These are phyloP conservation scores for Cladosporium austrohemisphaericum DNA, from an alignment of 2,329 filamentous ascomycete genomes.

Conservation along the genomic window DNA sequence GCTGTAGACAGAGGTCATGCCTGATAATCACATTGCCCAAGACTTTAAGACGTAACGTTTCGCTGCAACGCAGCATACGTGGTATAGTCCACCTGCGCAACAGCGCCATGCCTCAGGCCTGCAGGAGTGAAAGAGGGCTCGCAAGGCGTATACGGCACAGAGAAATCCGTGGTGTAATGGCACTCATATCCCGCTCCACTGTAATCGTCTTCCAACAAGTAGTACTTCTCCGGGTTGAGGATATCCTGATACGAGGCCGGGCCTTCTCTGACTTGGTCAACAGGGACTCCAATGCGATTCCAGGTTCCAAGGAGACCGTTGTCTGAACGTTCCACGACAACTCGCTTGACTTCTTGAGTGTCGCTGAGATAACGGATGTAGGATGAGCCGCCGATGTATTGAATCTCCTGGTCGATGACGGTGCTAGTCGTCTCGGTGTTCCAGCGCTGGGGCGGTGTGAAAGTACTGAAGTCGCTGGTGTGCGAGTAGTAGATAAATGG, in stretches of 20 bases:
- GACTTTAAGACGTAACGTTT: too few relatives aligned
- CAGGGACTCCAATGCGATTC: background rate
- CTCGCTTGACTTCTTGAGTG: constrained; percentile 4
- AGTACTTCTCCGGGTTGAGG: constrained; percentile 4
- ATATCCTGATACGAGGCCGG: constrained; percentile 3
- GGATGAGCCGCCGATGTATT: background rate
- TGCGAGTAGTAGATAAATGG: constrained; percentile 9
- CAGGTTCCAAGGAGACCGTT: background rate
- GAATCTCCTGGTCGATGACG: constrained; percentile 7
- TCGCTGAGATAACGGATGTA: constrained; percentile 12
- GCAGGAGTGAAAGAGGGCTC: background rate
- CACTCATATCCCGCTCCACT: constrained; percentile 1
- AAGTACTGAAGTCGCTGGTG: background rate
- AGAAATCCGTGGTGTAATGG: background rate
- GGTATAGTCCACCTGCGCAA: background rate
- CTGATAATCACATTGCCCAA: too few relatives aligned
- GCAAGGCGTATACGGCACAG: background rate
- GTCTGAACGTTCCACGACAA: background rate
- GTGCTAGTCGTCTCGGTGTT: background rate
- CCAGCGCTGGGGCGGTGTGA: constrained; percentile 1
- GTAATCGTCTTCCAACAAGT: background rate
- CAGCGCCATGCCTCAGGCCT: background rate
- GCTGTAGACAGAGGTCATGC: too few relatives aligned
- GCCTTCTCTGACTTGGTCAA: background rate
- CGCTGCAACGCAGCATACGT: background rate